Percentiles rank a stretch among this genome's conserved stretches.
These are phyloP conservation scores for Boletus sp. DNA, from an alignment of 768 basidiomycete species.

Conservation along the genomic window DNA sequence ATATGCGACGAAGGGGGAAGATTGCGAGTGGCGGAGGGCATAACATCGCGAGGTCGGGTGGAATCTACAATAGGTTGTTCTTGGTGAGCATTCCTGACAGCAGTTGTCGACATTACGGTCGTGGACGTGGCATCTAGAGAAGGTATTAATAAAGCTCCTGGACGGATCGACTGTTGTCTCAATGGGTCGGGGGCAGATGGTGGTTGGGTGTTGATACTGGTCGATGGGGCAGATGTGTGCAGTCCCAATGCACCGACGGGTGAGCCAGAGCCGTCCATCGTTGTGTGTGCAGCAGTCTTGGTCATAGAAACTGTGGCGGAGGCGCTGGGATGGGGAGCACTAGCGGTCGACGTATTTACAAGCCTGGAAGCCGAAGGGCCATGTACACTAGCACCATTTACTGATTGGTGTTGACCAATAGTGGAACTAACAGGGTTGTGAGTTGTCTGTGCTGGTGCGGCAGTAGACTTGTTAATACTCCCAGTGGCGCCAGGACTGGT, in stretches of 20 bases:
- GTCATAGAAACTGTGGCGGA: constrained; percentile 3
- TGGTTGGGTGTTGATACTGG: constrained; percentile 7
- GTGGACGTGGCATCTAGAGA: constrained; percentile 12
- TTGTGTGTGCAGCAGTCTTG: constrained; percentile 7
- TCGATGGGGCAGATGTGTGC: constrained; percentile 4
- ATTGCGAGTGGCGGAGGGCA: constrained; percentile 18
- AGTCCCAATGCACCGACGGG: constrained; percentile 5
- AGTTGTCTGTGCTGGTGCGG: constrained; percentile 4
- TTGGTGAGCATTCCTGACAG: constrained; percentile 17
- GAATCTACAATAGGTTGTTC: constrained; percentile 23
- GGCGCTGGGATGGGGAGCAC: background rate
- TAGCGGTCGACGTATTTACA: constrained; percentile 2
- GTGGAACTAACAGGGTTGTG: background rate
- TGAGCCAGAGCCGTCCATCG: constrained; percentile 2
- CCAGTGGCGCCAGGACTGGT: background rate
- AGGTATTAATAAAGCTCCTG: constrained; percentile 12
- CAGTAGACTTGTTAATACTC: constrained; percentile 7
- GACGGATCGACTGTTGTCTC: constrained; percentile 21
- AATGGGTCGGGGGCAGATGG: constrained; percentile 12
- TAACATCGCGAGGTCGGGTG: constrained; percentile 21
- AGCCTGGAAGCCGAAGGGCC: constrained; percentile 8
- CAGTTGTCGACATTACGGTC: constrained; percentile 9
- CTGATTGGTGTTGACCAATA: constrained; percentile 9
- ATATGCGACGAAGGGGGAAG: constrained; percentile 18
- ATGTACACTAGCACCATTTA: constrained; percentile 6